Conservation (phyloP, 495 filamentous ascomycete species). For the Talaromyces thailandensis region DNA sequence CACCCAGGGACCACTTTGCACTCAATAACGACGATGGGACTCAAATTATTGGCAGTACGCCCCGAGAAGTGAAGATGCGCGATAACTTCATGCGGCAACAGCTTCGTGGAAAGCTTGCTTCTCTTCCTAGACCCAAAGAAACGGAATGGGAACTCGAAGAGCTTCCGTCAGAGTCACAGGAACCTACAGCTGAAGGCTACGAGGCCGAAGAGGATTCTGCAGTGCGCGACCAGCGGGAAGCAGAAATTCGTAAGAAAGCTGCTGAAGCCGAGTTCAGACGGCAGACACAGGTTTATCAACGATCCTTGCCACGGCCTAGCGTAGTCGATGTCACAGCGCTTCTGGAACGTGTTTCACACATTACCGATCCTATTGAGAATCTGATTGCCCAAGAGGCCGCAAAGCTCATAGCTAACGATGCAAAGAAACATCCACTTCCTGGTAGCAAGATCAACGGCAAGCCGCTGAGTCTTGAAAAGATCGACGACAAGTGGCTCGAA, state of each 20-base stretch:
- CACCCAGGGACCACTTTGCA: slow-evolving; percentile 81
- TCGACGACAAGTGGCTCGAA: slow-evolving; percentile 64
- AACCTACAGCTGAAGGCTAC: slow-evolving; percentile 44
- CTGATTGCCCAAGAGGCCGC: slow-evolving; percentile 69
- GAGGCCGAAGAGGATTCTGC: slow-evolving; percentile 75
- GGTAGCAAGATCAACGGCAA: slow-evolving; percentile 55
- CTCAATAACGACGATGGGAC: slow-evolving; percentile 62
- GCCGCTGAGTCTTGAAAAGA: slow-evolving; percentile 46
- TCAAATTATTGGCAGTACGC: slow-evolving; percentile 64
- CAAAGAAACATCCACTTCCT: slow-evolving; percentile 59
- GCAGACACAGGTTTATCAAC: slow-evolving; percentile 84
- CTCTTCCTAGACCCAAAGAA: slow-evolving; percentile 85
- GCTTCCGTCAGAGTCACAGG: slow-evolving; percentile 73
- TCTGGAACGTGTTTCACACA: slow-evolving; percentile 46
- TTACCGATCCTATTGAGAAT: slow-evolving; percentile 45
- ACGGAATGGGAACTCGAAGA: slow-evolving; percentile 83
- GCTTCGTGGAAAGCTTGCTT: slow-evolving; percentile 60
- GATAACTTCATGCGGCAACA: slow-evolving; percentile 64
- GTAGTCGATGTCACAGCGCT: slow-evolving; percentile 62
- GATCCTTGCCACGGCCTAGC: slow-evolving; percentile 67
- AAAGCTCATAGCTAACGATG: slow-evolving; percentile 72
- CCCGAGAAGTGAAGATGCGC: slow-evolving; percentile 64
- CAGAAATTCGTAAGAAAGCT: slow-evolving; percentile 57
- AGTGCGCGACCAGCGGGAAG: slow-evolving; percentile 64
- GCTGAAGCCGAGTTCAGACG: slow-evolving; percentile 71